Evolutionary conservation across 108 stramenopile genomes (phyloP).

Genomic region (Parietichytrium sp.): DNA sequence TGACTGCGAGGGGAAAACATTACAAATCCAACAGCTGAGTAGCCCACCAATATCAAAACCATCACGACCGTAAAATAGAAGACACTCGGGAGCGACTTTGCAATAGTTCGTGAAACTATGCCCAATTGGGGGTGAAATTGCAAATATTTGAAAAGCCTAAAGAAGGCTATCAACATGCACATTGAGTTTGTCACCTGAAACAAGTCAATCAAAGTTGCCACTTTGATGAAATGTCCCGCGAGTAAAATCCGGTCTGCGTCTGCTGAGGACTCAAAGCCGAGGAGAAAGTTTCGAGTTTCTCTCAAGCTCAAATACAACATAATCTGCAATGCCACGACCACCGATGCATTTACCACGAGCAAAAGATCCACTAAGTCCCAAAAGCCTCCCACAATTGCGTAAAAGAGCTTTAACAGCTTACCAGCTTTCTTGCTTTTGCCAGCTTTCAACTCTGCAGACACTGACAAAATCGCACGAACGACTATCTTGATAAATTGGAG

Average conservation of each 20-base stretch:
- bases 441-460: background rate
- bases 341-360: background rate
- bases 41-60: background rate
- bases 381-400: background rate
- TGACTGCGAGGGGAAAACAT: background rate
- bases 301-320: background rate
- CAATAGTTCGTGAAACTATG: conserved; percentile 12
- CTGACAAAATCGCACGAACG: background rate
- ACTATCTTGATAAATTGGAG: background rate
- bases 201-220: background rate
- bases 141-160: background rate
- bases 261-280: background rate
- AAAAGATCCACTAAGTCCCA: conserved; percentile 20
- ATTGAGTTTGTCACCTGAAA: conserved; percentile 21
- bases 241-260: background rate
- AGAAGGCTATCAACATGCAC: background rate
- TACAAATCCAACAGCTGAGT: background rate
- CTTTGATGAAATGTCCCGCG: background rate
- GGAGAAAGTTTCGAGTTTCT: background rate
- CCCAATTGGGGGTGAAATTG: background rate
- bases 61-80: background rate
- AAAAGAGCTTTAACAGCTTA: too few relatives aligned
- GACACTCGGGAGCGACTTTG: background rate
- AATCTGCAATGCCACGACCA: background rate
- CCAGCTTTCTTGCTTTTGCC: background rate